phyloP scores from a whole-genome alignment of 257 asterid genomes.

The Solanum corneliomulleri region DNA sequence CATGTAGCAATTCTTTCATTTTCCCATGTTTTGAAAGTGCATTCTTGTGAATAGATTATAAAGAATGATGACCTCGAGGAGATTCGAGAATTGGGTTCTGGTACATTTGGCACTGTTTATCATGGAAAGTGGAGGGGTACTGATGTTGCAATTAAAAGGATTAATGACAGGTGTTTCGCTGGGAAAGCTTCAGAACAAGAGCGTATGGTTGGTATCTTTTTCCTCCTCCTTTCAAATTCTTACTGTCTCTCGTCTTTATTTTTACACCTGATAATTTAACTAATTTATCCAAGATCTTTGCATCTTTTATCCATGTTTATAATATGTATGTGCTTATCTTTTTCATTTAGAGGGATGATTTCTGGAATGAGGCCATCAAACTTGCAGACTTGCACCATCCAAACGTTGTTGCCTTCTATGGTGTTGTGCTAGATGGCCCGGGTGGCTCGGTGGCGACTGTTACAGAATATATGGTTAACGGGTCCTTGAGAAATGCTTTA shows the following conservation, averaged over 20 bases:
- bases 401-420: constrained; percentile 95
- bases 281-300: not conserved
- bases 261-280: not conserved
- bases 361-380: constrained; percentile 98
- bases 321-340: not conserved
- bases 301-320: not conserved
- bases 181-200: constrained; percentile 96
- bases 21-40: not conserved
- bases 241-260: not conserved
- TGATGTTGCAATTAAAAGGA: constrained; percentile 94
- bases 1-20: not conserved
- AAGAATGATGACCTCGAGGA: constrained; percentile 90
- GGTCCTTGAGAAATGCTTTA: constrained; percentile 84
- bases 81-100: constrained; percentile 91
- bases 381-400: constrained; percentile 99
- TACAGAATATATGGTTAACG: constrained; percentile 97
- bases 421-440: constrained; percentile 93
- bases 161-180: constrained; percentile 86
- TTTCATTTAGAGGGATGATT: constrained; percentile 69
- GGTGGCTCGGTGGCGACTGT: constrained; percentile 96
- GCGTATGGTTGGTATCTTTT: constrained; percentile 68
- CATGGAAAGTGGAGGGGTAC: constrained; percentile 99
- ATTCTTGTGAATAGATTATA: constrained; percentile 41
- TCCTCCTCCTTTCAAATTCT: not conserved
- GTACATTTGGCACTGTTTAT: constrained; percentile 99